A percentile compares a stretch with the other conserved stretches of the same genome.
These are phyloP conservation scores for Sechiopsis laciniata DNA, from an alignment of 306 rosid genomes.

Conservation along the genomic window DNA sequence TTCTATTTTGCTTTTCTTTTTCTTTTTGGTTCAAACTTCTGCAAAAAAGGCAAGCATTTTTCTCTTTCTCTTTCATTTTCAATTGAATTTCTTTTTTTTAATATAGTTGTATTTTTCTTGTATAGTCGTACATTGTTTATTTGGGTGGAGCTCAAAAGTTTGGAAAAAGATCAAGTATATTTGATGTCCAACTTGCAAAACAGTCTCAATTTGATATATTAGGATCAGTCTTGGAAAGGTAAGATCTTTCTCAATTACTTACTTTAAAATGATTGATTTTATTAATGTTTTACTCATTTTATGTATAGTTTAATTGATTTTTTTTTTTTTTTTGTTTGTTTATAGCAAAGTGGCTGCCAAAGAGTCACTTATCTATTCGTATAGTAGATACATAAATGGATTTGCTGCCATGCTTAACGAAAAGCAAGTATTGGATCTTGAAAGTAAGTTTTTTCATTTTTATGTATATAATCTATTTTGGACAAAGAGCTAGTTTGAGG, in stretches of 20 bases:
- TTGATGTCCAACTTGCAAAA: constrained; percentile 29
- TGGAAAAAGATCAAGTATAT: not conserved
- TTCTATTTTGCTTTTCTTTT: constrained; percentile 30
- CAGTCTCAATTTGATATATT: constrained; percentile 45
- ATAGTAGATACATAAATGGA: constrained; percentile 51
- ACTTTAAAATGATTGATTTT: too few species aligned
- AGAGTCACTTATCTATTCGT: constrained; percentile 57
- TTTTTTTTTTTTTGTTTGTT: not conserved
- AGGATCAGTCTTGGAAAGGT: constrained; percentile 54
- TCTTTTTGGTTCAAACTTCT: constrained; percentile 29
- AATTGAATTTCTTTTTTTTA: not conserved
- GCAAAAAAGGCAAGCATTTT: constrained; percentile 32
- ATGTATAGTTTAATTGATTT: too few species aligned
- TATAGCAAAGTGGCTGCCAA: constrained; percentile 41
- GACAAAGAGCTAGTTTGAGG: too few species aligned
- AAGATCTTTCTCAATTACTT: too few species aligned
- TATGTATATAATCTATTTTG: too few species aligned
- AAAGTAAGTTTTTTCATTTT: constrained; percentile 31
- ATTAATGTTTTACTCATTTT: too few species aligned
- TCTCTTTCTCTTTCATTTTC: not conserved
- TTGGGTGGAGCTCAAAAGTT: constrained; percentile 40
- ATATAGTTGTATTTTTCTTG: not conserved
- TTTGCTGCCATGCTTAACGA: constrained; percentile 70
- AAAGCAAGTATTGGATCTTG: constrained; percentile 36
- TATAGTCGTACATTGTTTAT: constrained; percentile 68